Conservation (phyloP, 495 filamentous ascomycete species). For the Penicillium steckii region DNA sequence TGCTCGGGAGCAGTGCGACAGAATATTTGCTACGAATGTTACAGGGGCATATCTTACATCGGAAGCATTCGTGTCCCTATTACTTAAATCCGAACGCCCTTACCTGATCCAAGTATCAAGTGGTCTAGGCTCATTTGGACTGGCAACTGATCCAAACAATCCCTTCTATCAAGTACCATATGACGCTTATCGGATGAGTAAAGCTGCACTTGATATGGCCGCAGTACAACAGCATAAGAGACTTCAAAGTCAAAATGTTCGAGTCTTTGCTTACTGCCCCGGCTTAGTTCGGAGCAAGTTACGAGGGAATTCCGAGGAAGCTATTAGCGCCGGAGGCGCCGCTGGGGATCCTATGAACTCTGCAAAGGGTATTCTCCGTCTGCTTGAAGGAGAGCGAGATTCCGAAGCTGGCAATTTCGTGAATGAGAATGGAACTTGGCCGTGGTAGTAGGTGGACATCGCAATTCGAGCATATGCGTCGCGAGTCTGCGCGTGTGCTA, state of each 20-base stretch:
- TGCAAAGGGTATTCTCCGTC: constrained; percentile 30
- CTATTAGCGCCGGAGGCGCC: constrained; percentile 19
- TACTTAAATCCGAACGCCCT: constrained; percentile 32
- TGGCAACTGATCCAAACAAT: constrained; percentile 26
- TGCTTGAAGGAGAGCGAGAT: constrained; percentile 35
- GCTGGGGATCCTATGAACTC: constrained; percentile 33
- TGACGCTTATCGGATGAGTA: constrained; percentile 38
- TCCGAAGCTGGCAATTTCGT: constrained; percentile 34
- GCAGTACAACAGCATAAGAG: constrained; percentile 18
- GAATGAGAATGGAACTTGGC: constrained; percentile 22
- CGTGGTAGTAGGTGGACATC: constrained; percentile 32
- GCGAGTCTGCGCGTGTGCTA: background rate
- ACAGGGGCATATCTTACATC: constrained; percentile 33
- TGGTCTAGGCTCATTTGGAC: constrained; percentile 31
- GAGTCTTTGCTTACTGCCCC: constrained; percentile 28
- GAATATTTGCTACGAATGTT: constrained; percentile 38
- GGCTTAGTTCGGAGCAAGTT: constrained; percentile 37
- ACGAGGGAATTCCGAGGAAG: constrained; percentile 29
- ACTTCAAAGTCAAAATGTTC: constrained; percentile 9
- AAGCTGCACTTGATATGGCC: constrained; percentile 45
- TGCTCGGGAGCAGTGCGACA: constrained; percentile 23
- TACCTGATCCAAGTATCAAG: constrained; percentile 41
- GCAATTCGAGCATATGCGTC: background rate
- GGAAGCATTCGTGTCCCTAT: constrained; percentile 38
- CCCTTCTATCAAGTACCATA: constrained; percentile 14